Evolutionary conservation across 495 filamentous ascomycete genomes (phyloP).

Genomic region (Xylaria flabelliformis): DNA sequence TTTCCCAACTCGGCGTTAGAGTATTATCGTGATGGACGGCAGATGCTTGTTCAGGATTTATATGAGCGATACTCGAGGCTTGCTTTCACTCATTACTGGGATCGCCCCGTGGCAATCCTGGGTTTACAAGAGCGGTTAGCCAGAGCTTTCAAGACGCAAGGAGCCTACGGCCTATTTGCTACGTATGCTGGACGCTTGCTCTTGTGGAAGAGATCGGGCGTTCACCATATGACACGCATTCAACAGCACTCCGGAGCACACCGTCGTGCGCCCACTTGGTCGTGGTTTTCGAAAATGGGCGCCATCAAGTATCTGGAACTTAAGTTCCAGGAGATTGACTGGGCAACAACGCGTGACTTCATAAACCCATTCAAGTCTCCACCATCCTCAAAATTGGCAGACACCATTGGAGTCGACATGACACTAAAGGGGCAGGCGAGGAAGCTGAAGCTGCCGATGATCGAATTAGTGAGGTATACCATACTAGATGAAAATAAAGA

Average conservation of each 20-base stretch:
- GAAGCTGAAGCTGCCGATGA: background rate
- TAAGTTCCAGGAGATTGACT: conserved; percentile 15
- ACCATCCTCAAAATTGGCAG: background rate
- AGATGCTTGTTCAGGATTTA: conserved; percentile 38
- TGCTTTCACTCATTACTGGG: conserved; percentile 32
- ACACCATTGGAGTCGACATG: background rate
- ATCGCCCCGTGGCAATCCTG: conserved; percentile 42
- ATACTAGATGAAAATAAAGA: background rate
- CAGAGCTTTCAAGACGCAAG: conserved; percentile 28
- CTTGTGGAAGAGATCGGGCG: conserved; percentile 32
- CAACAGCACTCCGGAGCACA: background rate
- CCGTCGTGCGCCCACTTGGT: conserved; percentile 20
- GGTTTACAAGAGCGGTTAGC: conserved; percentile 43
- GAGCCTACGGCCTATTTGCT: conserved; percentile 36
- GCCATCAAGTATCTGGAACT: conserved; percentile 17
- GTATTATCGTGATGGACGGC: conserved; percentile 30
- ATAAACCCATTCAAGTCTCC: background rate
- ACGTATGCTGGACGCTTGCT: conserved; percentile 33
- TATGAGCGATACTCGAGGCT: conserved; percentile 44
- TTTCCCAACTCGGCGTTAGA: conserved; percentile 34
- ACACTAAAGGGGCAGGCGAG: background rate
- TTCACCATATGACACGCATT: conserved; percentile 8
- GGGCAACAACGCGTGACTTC: conserved; percentile 19
- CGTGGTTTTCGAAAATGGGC: conserved; percentile 24
- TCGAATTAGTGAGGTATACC: background rate